Evolutionary conservation across 257 asterid species (phyloP), one percentile per base, ranked within the genome.

Genomic region (Petunia axillaris): DNA sequence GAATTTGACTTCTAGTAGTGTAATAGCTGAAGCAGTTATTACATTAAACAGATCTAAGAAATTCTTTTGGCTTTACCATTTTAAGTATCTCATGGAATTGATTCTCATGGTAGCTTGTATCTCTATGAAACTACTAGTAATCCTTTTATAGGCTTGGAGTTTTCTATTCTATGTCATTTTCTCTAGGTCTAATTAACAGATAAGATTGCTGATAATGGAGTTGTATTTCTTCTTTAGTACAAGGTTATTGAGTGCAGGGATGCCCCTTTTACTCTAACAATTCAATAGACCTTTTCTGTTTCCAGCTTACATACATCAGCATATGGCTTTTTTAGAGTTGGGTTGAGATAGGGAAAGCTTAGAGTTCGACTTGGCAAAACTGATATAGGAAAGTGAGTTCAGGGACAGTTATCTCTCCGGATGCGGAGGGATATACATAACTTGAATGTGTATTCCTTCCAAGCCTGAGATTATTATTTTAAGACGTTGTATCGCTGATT

Each of bases 21-120:
- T 25, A 25, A 25, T 25, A 25, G 25, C 25, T 25, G 25, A 25
- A 25, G 25, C 25, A 25, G 25, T 70, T 70, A 59, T 70, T 46
- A 38, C 16, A 38, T 67, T 67, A 16, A 43, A 44, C 39, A 9
- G 76, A 44, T n/a, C 1, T 44, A 16, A 44, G 55, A 7, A 11
- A 37, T 71, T 48, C 35, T 48, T 70, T 71, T 48, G 41, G 5
- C 25, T 71, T 71, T 39, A 71, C 25, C 43, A 48, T 48, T 46
- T 71, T 71, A 71, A 48, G 35, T 48, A n/a, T 48, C 57, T 70
- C 76, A 25, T 25, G 16, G 77, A 48, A 48, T 48, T 48, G 60
- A 11, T 48, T 46, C 59, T 5, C 15, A 5, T 41, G 59, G 25
- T 25, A 25, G 25, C 25, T 25, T 25, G 25, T 25, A 25, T 25